Percentiles rank a stretch among this genome's conserved stretches.
Conservation (phyloP, 2,329 filamentous ascomycete genomes). For the Fusarium penzigii region DNA sequence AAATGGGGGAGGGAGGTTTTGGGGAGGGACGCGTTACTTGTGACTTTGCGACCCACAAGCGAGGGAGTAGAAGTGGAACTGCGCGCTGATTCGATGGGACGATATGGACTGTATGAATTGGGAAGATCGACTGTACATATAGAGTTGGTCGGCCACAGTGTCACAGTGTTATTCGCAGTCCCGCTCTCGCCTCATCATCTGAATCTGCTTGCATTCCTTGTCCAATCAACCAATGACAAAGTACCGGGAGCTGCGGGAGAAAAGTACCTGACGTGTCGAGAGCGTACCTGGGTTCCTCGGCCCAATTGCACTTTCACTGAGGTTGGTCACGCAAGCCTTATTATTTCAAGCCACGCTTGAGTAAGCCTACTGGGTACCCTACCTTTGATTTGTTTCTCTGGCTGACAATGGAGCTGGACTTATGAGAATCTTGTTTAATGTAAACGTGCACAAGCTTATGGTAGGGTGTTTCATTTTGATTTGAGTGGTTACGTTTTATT, state of each 20-base stretch:
- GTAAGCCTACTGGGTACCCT: neutral
- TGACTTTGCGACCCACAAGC: neutral
- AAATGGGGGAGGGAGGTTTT: constrained; percentile 32
- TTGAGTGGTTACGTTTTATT: too few relatives aligned
- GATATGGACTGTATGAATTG: neutral
- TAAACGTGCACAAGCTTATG: too few relatives aligned
- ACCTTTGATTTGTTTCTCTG: neutral
- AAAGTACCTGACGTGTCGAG: neutral
- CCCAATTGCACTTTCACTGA: neutral
- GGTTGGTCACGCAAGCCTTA: neutral
- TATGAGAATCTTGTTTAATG: too few relatives aligned
- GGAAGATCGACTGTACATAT: neutral
- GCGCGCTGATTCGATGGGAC: constrained; percentile 2
- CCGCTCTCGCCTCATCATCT: neutral
- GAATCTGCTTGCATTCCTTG: neutral
- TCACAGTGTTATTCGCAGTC: neutral
- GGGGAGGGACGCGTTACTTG: constrained; percentile 28
- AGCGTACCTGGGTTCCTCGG: neutral
- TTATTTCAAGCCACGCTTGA: neutral
- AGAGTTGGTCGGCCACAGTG: too few relatives aligned
- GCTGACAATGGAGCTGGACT: neutral
- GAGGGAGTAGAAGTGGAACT: constrained; percentile 12
- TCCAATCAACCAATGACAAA: neutral
- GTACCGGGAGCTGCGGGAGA: neutral
- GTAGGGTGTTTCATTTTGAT: too few relatives aligned